Evolutionary conservation across 768 basidiomycete genomes (phyloP).

Genomic region (Kondoa subrosea): DNA sequence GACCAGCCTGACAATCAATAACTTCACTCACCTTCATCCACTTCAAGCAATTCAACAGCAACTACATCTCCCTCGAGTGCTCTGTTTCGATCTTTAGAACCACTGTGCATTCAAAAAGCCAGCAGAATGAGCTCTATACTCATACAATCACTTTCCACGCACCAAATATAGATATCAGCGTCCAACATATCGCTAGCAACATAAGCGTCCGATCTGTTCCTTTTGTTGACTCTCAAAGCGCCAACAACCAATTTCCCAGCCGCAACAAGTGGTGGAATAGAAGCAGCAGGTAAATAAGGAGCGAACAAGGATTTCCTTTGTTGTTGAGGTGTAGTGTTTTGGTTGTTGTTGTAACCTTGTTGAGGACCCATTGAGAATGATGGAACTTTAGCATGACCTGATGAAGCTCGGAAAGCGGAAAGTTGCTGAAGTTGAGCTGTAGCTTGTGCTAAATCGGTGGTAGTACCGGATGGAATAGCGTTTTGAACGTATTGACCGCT

Average conservation of each 20-base stretch:
- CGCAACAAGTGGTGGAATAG: slow-evolving; percentile 82
- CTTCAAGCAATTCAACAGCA: slow-evolving; percentile 90
- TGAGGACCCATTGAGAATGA: slow-evolving; percentile 42
- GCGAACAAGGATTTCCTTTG: slow-evolving; percentile 97
- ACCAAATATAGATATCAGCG: slow-evolving; percentile 88
- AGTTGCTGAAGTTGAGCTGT: slow-evolving; percentile 91
- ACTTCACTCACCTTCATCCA: slow-evolving; percentile 71
- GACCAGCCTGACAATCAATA: background rate
- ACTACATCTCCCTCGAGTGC: slow-evolving; percentile 97
- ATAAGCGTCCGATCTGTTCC: slow-evolving; percentile 71
- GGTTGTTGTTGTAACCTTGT: slow-evolving; percentile 65
- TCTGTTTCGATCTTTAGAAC: slow-evolving; percentile 94
- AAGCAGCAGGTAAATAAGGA: slow-evolving; percentile 89
- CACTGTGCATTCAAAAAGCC: slow-evolving; percentile 30
- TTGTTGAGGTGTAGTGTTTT: slow-evolving; percentile 48
- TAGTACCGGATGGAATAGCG: slow-evolving; percentile 5
- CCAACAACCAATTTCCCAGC: slow-evolving; percentile 97
- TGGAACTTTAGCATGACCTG: slow-evolving; percentile 28
- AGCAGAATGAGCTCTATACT: background rate
- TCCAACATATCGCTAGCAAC: slow-evolving; percentile 95
- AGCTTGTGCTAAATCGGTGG: slow-evolving; percentile 77
- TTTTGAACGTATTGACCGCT: slow-evolving; percentile 5
- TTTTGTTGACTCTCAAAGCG: slow-evolving; percentile 50
- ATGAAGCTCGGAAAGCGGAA: slow-evolving; percentile 53
- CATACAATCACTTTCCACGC: background rate